Evolutionary conservation across 1,284 basidiomycete genomes (phyloP).

Genomic region (Microbotryum silenes-acaulis): DNA sequence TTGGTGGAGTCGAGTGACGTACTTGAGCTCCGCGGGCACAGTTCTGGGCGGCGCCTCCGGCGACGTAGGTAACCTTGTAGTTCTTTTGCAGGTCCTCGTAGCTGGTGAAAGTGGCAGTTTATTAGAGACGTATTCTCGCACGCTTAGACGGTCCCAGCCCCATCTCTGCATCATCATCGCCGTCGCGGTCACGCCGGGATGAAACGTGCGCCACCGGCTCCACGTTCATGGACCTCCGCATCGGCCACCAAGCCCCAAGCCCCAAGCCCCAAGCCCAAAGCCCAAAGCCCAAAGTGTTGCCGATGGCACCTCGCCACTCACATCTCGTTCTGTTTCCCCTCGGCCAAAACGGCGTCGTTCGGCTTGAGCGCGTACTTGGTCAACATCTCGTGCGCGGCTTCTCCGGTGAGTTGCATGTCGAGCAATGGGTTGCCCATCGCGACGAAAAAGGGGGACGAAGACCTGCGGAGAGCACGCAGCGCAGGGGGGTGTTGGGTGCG

Average conservation of each 20-base stretch:
- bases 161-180: no score
- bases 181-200: no score
- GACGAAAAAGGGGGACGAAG: constrained; percentile 28
- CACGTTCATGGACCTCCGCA: no score
- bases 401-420: constrained; percentile 48
- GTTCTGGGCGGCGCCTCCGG: constrained; percentile 95
- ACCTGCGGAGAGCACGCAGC: not conserved
- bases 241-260: no score
- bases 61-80: constrained; percentile 78
- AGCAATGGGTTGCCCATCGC: constrained; percentile 39
- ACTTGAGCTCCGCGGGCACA: constrained; percentile 92
- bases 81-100: constrained; percentile 81
- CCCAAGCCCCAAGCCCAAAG: no score
- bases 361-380: constrained; percentile 86
- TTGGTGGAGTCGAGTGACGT: constrained; percentile 42
- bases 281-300: no score
- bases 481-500: not conserved
- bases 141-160: no score
- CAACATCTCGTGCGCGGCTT: constrained; percentile 69
- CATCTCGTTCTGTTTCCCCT: constrained; percentile 78
- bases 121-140: no score
- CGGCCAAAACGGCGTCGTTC: constrained; percentile 95
- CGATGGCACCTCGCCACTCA: constrained; percentile 41
- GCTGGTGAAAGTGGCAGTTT: constrained; percentile 43
- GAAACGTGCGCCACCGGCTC: not conserved